A percentile compares a stretch with the other conserved stretches of the same genome.
Conservation (phyloP, 2,329 filamentous ascomycete genomes). For the Dendryphion nanum region DNA sequence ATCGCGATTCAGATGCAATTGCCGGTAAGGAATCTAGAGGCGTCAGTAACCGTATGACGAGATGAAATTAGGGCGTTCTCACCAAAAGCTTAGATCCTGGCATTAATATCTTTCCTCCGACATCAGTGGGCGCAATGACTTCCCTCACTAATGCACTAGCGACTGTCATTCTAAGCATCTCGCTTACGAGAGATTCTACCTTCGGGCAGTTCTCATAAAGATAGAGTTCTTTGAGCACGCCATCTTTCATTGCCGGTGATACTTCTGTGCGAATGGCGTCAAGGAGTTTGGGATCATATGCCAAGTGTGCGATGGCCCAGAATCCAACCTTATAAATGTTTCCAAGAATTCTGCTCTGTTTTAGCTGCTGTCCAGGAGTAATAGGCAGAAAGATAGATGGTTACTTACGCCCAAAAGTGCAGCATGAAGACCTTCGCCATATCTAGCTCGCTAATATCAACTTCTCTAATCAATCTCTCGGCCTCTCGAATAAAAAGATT, state of each 20-base stretch:
- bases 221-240: constrained; percentile 7
- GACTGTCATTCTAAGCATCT: constrained; percentile 10
- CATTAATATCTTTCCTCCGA: constrained; percentile 11
- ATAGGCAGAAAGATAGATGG: not conserved
- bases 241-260: constrained; percentile 3
- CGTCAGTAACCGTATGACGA: constrained; percentile 1
- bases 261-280: constrained; percentile 9
- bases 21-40: constrained; percentile 5
- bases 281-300: constrained; percentile 9
- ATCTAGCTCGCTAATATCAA: constrained; percentile 8
- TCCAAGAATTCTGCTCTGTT: constrained; percentile 2
- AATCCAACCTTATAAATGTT: constrained; percentile 17
- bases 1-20: constrained; percentile 9
- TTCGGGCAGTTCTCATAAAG: constrained; percentile 11
- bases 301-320: constrained; percentile 11
- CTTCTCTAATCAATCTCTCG: constrained; percentile 10
- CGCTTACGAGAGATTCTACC: constrained; percentile 10
- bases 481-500: constrained; percentile 6
- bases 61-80: not conserved
- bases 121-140: constrained; percentile 2
- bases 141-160: constrained; percentile 8
- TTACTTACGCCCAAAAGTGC: constrained; percentile 17
- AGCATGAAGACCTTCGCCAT: constrained; percentile 10
- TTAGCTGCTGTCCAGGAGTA: not conserved
- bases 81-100: not conserved